Evolutionary conservation across 2,329 filamentous ascomycete species (phyloP).

Genomic region (Monilinia laxa): DNA sequence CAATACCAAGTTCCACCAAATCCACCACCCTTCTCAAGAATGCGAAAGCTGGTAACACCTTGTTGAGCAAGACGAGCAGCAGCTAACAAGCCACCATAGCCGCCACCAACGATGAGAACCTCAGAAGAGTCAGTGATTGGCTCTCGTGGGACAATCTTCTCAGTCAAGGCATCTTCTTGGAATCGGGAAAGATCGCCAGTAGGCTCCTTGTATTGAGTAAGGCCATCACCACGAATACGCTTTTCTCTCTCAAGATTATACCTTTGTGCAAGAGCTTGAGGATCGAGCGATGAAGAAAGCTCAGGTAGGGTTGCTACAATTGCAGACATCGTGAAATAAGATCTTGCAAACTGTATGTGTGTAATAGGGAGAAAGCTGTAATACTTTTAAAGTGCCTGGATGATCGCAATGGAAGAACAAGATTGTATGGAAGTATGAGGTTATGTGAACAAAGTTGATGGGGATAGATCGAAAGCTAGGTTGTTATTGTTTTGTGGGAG

Average conservation of each 20-base stretch:
- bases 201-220: constrained; percentile 22
- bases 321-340: constrained; percentile 12
- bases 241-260: constrained; percentile 17
- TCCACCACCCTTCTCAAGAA: constrained; percentile 45
- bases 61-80: constrained; percentile 46
- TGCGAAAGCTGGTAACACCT: constrained; percentile 46
- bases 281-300: constrained; percentile 10
- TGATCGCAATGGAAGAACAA: background rate
- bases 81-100: constrained; percentile 43
- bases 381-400: background rate
- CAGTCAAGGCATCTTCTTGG: constrained; percentile 12
- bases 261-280: constrained; percentile 17
- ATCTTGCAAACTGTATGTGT: background rate
- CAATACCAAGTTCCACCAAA: constrained; percentile 53
- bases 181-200: constrained; percentile 14
- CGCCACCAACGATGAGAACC: constrained; percentile 45
- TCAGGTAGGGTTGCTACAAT: constrained; percentile 20
- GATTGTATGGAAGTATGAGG: background rate
- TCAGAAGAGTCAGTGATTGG: constrained; percentile 14
- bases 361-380: background rate
- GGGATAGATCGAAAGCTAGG: background rate
- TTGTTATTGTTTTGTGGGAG: constrained; percentile 10
- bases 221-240: constrained; percentile 20
- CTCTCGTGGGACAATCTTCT: constrained; percentile 10
- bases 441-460: background rate